Base-by-base conservation (phyloP, 176 grass and related monocot genomes). In the Pharus latifolius region DNA sequence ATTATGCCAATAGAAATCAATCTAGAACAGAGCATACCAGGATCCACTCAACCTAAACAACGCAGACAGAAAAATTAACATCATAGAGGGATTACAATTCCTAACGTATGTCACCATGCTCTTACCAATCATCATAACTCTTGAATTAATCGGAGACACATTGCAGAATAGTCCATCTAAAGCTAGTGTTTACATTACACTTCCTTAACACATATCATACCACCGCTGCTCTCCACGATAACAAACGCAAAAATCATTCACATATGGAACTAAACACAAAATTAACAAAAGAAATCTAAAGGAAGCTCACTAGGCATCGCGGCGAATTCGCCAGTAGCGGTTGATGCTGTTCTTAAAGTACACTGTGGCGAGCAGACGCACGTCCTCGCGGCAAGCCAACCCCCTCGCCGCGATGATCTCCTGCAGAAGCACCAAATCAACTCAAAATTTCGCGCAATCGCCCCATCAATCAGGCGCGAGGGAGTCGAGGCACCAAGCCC, bases 311-410 rank as follows among this genome's bases (percentile, higher is more conserved):
- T 74, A 59, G 8, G 81, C 74, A 88, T 99, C 90, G 2, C 90
- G 87, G 47, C 95, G 82, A 41, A 85, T 64, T 31, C 95, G 75
- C 95, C 95, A 99, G 64, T 94, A 99, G 34, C 95, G 95, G 63
- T 53, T 94, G 69, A 99, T 99, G 58, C 95, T 88, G 79, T 99
- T 99, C 76, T 99, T 99, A 49, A 99, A 99, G 68, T 94, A 99
- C 29, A 99, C 95, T 0, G 95, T 93, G 31, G 95, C 95, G 33
- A 99, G 81, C 1, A 99, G 84, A 18, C 95, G 86, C 6, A 85
- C 90, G 61, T 99, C 95, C 73, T 99, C 90, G 33, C 95, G 79
- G 29, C 95, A 92, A 59, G 87, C 59, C 61, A 74, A 64, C 42
- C 84, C 87, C 71, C 90, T 83, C 60, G 87, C 87, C 9, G 90